phyloP scores from a whole-genome alignment of 805 yeast genomes.

The Schwanniomyces yamadae region DNA sequence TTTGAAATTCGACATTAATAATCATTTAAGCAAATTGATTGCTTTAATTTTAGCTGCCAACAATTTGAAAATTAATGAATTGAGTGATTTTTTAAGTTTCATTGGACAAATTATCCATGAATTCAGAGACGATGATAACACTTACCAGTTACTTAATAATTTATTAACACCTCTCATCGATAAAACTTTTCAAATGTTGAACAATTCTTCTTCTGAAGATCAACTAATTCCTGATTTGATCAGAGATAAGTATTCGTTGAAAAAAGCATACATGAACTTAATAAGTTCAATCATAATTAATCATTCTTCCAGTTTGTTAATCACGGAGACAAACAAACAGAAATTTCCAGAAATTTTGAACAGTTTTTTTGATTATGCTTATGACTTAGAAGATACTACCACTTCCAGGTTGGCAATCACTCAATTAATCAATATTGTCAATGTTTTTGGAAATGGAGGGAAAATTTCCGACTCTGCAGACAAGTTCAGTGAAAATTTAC shows the following conservation, averaged over 20 bases:
- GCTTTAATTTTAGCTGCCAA: slow-evolving; percentile 55
- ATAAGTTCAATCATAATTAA: slow-evolving; percentile 71
- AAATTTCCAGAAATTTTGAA: slow-evolving; percentile 61
- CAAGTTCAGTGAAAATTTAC: slow-evolving; percentile 45
- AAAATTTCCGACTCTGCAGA: slow-evolving; percentile 62
- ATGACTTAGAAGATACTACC: slow-evolving; percentile 60
- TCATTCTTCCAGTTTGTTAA: slow-evolving; percentile 72
- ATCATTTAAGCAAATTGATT: slow-evolving; percentile 65
- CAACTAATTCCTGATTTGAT: slow-evolving; percentile 49
- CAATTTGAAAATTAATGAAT: slow-evolving; percentile 59
- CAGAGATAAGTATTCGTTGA: slow-evolving; percentile 64
- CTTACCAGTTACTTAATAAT: slow-evolving; percentile 72
- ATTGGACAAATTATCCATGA: slow-evolving; percentile 84
- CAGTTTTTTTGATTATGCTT: slow-evolving; percentile 63
- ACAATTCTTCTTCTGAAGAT: slow-evolving; percentile 26
- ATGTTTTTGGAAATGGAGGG: slow-evolving; percentile 58
- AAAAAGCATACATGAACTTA: slow-evolving; percentile 68
- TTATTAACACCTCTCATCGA: slow-evolving; percentile 71
- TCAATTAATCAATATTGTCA: slow-evolving; percentile 62
- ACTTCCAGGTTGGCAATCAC: slow-evolving; percentile 68
- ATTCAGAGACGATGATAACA: slow-evolving; percentile 62
- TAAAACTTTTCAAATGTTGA: slow-evolving; percentile 56
- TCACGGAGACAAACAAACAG: slow-evolving; percentile 64
- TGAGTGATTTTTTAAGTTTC: slow-evolving; percentile 80
- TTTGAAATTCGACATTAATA: slow-evolving; percentile 47